Percentiles rank a stretch among this genome's conserved stretches.
Evolutionary conservation across 495 filamentous ascomycete genomes (phyloP).

Genomic region (Copromyces sp.): DNA sequence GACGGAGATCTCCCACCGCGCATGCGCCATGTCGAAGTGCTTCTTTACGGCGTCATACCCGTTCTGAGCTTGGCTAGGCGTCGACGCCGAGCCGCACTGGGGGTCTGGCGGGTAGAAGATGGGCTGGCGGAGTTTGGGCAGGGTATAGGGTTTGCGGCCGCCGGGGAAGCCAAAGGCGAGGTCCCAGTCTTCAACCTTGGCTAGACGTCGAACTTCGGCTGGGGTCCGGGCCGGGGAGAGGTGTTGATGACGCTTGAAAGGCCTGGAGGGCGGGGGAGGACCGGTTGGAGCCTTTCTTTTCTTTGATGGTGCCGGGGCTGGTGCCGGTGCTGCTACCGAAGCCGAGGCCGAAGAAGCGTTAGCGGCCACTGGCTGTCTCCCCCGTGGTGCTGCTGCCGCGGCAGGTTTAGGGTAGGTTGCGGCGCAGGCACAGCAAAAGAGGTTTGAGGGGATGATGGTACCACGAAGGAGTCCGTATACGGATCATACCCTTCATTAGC

Average conservation of each 20-base stretch:
- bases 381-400: neutral
- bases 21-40: neutral
- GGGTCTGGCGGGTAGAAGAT: neutral
- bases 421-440: neutral
- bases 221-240: neutral
- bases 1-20: rapidly evolving
- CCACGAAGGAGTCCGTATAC: neutral
- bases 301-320: neutral
- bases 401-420: neutral
- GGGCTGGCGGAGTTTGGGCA: neutral
- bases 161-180: neutral
- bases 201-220: neutral
- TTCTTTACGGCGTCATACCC: neutral
- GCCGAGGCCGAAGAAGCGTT: neutral
- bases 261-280: neutral
- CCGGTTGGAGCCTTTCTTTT: neutral
- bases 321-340: neutral
- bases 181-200: neutral
- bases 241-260: neutral
- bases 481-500: too few relatives aligned
- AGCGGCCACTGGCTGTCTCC: neutral
- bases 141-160: neutral
- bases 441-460: neutral
- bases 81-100: neutral
- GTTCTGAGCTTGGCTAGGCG: neutral